phyloP scores from a whole-genome alignment of 768 basidiomycete species.

The Mycena pura region DNA sequence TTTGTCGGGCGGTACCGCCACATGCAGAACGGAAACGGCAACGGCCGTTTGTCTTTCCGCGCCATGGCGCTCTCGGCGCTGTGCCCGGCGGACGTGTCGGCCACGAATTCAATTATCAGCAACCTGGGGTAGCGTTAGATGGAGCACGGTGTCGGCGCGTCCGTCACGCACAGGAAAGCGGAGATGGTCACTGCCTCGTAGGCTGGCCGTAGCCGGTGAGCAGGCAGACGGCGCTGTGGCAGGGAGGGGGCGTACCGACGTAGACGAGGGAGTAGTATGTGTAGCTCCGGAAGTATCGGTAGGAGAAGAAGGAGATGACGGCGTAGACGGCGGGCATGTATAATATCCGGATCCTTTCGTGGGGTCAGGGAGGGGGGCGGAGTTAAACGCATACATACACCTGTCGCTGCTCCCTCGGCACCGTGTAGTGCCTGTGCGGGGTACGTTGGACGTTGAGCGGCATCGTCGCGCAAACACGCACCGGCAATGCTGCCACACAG shows the following conservation, averaged over 20 bases:
- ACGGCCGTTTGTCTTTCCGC: slow-evolving; percentile 77
- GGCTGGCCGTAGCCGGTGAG: slow-evolving; percentile 42
- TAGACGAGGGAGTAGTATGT: slow-evolving; percentile 57
- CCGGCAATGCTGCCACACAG: slow-evolving; percentile 12
- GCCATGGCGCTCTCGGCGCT: slow-evolving; percentile 69
- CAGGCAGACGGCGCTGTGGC: not conserved
- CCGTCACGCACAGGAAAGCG: slow-evolving; percentile 79
- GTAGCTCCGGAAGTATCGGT: slow-evolving; percentile 82
- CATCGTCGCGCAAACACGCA: not conserved
- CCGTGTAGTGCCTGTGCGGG: slow-evolving; percentile 66
- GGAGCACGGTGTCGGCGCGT: not conserved
- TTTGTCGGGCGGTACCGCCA: slow-evolving; percentile 86
- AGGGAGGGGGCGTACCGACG: slow-evolving; percentile 39
- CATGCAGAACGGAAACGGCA: slow-evolving; percentile 86
- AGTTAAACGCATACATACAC: slow-evolving; percentile 53
- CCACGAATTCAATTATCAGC: slow-evolving; percentile 86
- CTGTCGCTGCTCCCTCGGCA: slow-evolving; percentile 78
- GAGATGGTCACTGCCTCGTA: slow-evolving; percentile 85
- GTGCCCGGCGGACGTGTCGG: slow-evolving; percentile 66
- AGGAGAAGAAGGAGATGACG: slow-evolving; percentile 85
- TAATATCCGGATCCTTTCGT: slow-evolving; percentile 69
- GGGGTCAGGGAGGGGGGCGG: slow-evolving; percentile 4
- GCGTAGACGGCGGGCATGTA: slow-evolving; percentile 88
- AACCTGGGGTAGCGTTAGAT: slow-evolving; percentile 49
- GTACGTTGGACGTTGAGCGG: not conserved